Evolutionary conservation across 805 yeast genomes (phyloP).

Genomic region (Pichia eremophila): DNA sequence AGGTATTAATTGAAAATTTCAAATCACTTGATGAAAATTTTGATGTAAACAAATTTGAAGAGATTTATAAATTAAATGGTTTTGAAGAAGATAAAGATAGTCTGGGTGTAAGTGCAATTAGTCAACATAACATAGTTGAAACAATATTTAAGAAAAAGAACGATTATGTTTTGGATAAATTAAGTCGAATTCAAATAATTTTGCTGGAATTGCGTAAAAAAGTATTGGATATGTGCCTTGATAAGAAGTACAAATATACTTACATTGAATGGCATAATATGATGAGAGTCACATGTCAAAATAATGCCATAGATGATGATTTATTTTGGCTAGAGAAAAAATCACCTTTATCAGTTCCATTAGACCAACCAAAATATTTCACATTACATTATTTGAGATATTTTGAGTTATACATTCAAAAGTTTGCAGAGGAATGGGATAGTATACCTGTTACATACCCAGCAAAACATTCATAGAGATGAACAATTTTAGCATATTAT

Average conservation of each 20-base stretch:
- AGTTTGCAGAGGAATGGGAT: constrained; percentile 19
- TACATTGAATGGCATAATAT: constrained; percentile 45
- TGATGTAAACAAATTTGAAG: constrained; percentile 4
- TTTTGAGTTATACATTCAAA: constrained; percentile 19
- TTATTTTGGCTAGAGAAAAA: constrained; percentile 55
- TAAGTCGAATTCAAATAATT: constrained; percentile 20
- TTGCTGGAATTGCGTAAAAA: constrained; percentile 24
- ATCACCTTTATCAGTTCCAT: constrained; percentile 64
- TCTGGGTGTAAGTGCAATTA: constrained; percentile 1
- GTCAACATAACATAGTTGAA: constrained; percentile 5
- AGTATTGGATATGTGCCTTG: constrained; percentile 27
- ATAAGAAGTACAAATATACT: constrained; percentile 34
- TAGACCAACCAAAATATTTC: constrained; percentile 60
- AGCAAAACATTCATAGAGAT: background rate
- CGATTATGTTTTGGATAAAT: constrained; percentile 15
- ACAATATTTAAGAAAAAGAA: constrained; percentile 19
- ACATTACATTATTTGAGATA: constrained; percentile 19
- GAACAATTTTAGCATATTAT: no score
- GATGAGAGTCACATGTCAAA: constrained; percentile 24
- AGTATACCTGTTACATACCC: background rate
- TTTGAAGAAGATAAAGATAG: background rate
- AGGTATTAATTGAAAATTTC: constrained; percentile 9
- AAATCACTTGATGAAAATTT: constrained; percentile 12
- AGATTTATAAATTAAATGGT: background rate
- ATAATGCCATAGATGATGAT: constrained; percentile 12